Evolutionary conservation across 2,329 filamentous ascomycete genomes (phyloP), one percentile per base, ranked within the genome.

Genomic region (Blumeria graminis): DNA sequence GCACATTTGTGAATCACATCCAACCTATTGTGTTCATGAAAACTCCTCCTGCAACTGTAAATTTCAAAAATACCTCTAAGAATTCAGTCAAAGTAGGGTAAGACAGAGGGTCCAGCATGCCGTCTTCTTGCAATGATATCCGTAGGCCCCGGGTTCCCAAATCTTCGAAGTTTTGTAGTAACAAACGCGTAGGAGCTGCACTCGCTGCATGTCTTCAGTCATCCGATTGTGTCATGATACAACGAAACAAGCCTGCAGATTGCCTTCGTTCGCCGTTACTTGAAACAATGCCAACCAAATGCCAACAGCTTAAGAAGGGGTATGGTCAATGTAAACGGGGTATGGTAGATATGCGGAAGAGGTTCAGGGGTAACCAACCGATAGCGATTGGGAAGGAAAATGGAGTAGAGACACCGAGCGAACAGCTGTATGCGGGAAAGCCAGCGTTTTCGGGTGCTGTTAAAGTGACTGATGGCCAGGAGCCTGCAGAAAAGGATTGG

Each of bases 321-420:
- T 92, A 93, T 65, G 85, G 86, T 68, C 86, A 95, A 68, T 98
- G 92, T 77, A 93, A 94, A 66, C 84, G 90, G 61, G 92, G 92
- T 61, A 80, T 94, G 80, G 84, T 96, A 63, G 92, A 98, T 69
- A 98, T 98, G 92, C 86, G 92, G 68, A 96, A 96, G 73, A 84
- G 92, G 36, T 96, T 98, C 71, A 80, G 92, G 57, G 92, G 92
- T 58, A 96, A 96, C 72, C 80, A 87, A 68, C 88, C 92, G 56
- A 81, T 94, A 61, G 75, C 79, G 28, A 70, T 74, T 58, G 71
- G 80, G 63, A 75, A 80, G 65, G 81, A 86, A 62, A 71, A 72
- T 32, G 71, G 72, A 10, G 74, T 72, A 60, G 70, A 72, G 56
- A 64, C 61, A 39, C 62, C 59, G 52, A 61, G 77, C 3, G 78